phyloP scores from a whole-genome alignment of 148 eudicot species.

The Cornus florida region DNA sequence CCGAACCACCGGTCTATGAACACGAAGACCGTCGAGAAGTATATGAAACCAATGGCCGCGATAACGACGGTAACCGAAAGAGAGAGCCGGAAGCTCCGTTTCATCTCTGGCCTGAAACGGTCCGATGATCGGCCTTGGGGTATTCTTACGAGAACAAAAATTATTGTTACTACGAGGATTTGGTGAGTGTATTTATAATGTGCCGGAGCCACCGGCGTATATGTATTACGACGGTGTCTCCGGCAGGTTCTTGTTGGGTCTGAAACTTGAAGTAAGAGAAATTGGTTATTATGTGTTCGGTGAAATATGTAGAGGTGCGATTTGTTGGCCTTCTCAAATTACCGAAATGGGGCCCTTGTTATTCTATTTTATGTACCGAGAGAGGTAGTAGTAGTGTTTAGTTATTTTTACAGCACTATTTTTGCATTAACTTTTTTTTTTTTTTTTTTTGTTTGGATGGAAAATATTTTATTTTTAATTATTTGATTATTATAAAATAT shows the following conservation, averaged over 20 bases:
- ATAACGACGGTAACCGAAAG: slow-evolving; percentile 56
- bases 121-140: not conserved
- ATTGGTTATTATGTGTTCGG: no score
- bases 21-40: slow-evolving; percentile 61
- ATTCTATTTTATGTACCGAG: no score
- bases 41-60: slow-evolving; percentile 58
- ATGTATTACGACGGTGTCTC: slow-evolving; percentile 10
- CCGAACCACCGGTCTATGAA: slow-evolving; percentile 91
- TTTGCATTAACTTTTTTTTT: no score
- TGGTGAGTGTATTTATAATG: not conserved
- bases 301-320: not conserved
- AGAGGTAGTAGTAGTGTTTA: no score
- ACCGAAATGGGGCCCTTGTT: not conserved
- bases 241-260: not conserved
- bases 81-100: slow-evolving; percentile 43
- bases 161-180: not conserved
- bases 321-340: not conserved
- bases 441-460: no score
- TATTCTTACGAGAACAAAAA: no score
- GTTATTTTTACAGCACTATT: no score
- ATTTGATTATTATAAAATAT: no score
- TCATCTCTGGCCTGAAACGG: slow-evolving; percentile 30
- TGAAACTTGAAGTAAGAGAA: no score
- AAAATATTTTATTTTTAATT: no score
- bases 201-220: slow-evolving; percentile 36